These are phyloP conservation scores for Coemansia sp. DNA, from an alignment of 192 early-diverging fungal species.

Conservation along the genomic window DNA sequence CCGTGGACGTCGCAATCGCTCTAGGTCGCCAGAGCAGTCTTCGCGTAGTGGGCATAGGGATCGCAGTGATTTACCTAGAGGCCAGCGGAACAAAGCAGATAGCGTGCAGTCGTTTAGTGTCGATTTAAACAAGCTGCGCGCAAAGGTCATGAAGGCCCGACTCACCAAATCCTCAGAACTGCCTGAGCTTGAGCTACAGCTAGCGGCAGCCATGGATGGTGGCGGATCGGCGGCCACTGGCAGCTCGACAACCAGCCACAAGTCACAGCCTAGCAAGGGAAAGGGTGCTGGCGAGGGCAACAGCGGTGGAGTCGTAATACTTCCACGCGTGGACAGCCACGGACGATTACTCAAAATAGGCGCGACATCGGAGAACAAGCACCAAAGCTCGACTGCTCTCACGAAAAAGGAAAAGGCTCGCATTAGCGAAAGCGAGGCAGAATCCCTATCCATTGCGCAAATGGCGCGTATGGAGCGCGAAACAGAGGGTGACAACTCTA, in stretches of 20 bases:
- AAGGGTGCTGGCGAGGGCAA: conserved; percentile 17
- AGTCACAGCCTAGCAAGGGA: not conserved
- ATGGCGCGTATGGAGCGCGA: conserved; percentile 39
- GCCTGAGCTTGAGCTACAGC: conserved; percentile 70
- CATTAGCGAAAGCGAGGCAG: not conserved
- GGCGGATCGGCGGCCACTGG: conserved; percentile 17
- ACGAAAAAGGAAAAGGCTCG: conserved; percentile 24
- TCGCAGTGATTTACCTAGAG: not conserved
- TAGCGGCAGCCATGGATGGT: conserved; percentile 63
- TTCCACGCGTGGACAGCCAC: conserved; percentile 44
- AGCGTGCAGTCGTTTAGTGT: conserved; percentile 15
- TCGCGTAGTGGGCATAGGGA: not conserved
- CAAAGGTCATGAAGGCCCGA: conserved; percentile 79
- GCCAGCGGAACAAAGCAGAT: not conserved
- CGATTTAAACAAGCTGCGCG: conserved; percentile 85
- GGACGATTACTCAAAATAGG: conserved; percentile 25
- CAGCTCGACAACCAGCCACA: not conserved
- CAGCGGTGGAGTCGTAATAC: conserved; percentile 26
- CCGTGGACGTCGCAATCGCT: conserved; percentile 8
- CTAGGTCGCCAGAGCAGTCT: conserved; percentile 1
- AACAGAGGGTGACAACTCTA: conserved; percentile 26
- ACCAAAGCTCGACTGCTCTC: not conserved
- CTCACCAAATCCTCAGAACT: conserved; percentile 68
- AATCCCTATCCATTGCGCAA: conserved; percentile 14
- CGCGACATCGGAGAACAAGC: conserved; percentile 3